Conservation (phyloP, 2,329 filamentous ascomycete species). For the Fusarium sp. region DNA sequence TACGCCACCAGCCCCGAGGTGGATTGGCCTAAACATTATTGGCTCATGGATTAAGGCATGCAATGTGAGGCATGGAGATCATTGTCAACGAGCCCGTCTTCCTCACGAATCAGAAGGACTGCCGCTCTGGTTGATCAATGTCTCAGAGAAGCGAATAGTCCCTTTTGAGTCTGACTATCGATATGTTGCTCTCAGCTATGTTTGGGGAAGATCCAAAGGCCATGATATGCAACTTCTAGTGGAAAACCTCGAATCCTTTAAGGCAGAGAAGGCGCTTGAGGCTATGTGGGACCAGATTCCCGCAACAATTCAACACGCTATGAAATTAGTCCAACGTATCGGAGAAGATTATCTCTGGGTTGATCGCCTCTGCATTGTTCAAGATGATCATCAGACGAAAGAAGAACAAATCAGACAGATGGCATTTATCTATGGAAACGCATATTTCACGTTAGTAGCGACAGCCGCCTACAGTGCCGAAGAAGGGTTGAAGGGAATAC, state of each 20-base stretch:
- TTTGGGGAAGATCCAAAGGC: background rate
- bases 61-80: background rate
- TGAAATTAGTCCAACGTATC: background rate
- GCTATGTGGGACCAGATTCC: background rate
- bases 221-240: background rate
- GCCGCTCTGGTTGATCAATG: background rate
- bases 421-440: background rate
- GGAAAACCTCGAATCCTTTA: background rate
- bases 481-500: background rate
- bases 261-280: background rate
- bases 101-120: background rate
- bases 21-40: background rate
- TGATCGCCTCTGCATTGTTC: background rate
- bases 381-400: background rate
- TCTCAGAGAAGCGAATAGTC: background rate
- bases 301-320: background rate
- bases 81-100: background rate
- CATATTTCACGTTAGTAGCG: background rate
- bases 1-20: background rate
- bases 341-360: background rate
- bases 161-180: background rate
- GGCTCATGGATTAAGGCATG: background rate
- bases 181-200: background rate
- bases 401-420: slow-evolving; percentile 1
- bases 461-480: background rate